These are phyloP conservation scores for Neurospora sp. DNA, from an alignment of 495 filamentous ascomycete species.

Conservation along the genomic window DNA sequence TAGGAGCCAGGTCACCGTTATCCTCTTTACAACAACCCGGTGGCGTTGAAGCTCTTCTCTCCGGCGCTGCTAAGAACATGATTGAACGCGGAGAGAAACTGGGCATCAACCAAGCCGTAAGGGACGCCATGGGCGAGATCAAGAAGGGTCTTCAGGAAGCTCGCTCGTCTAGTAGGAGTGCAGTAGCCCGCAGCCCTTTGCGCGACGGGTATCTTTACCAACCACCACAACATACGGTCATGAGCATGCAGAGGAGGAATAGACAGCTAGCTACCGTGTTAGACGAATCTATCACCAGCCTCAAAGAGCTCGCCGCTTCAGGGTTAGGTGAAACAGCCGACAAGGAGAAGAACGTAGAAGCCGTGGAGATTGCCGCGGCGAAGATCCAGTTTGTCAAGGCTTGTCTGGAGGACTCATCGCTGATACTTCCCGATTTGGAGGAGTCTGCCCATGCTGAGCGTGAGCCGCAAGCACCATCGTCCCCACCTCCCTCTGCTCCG, in stretches of 20 bases:
- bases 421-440: conserved; percentile 41
- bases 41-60: conserved; percentile 66
- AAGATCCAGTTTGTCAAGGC: conserved; percentile 71
- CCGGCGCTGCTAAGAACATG: conserved; percentile 77
- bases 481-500: not conserved
- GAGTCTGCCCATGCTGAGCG: conserved; percentile 18
- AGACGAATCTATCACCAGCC: conserved; percentile 56
- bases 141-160: conserved; percentile 33
- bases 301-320: conserved; percentile 43
- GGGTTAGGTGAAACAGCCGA: conserved; percentile 16
- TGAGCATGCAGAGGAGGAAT: conserved; percentile 58
- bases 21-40: conserved; percentile 49
- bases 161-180: conserved; percentile 23
- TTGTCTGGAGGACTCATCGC: conserved; percentile 57
- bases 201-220: conserved; percentile 1
- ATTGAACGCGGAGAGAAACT: conserved; percentile 75
- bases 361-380: conserved; percentile 55
- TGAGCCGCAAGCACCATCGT: not conserved
- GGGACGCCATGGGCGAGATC: conserved; percentile 81
- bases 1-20: conserved; percentile 38
- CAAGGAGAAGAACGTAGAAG: conserved; percentile 29
- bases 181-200: conserved; percentile 3
- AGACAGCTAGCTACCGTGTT: conserved; percentile 62
- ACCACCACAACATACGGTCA: conserved; percentile 16
- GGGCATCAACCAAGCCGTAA: conserved; percentile 82